Conservation (phyloP, 1,284 basidiomycete species). For the Moniliella sp. region DNA sequence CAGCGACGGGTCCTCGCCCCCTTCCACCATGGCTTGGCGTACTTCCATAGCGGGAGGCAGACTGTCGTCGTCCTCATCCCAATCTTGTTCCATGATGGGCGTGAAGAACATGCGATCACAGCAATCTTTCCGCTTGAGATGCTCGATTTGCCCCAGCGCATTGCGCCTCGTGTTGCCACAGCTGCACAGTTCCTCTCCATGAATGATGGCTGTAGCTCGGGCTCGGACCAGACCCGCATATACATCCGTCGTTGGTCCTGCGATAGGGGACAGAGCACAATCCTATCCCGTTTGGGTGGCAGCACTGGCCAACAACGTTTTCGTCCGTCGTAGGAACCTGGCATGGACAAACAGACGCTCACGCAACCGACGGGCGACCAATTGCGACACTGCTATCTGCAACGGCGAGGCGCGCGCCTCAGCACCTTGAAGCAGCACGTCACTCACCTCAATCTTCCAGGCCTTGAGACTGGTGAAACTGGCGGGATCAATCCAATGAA, state of each 20-base stretch:
- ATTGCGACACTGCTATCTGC: too few relatives aligned
- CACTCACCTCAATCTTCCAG: too few relatives aligned
- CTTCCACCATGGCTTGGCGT: too few relatives aligned
- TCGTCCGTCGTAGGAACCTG: constrained; percentile 53
- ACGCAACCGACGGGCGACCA: too few relatives aligned
- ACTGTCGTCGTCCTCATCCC: too few relatives aligned
- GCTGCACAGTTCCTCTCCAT: background rate
- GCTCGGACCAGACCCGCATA: background rate
- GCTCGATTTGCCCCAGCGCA: background rate
- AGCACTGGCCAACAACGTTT: background rate
- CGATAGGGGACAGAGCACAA: background rate
- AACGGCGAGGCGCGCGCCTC: too few relatives aligned
- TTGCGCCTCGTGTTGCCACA: background rate
- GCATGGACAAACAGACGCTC: constrained; percentile 54
- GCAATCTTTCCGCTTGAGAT: background rate
- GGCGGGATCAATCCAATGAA: constrained; percentile 15
- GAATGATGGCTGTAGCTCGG: background rate
- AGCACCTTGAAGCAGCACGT: too few relatives aligned
- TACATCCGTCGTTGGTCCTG: background rate
- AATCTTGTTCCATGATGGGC: background rate
- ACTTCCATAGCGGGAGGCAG: too few relatives aligned
- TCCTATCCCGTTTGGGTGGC: background rate
- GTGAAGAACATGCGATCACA: background rate
- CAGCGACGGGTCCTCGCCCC: background rate
- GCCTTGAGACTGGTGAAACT: constrained; percentile 7